Percentiles rank a stretch among this genome's conserved stretches.
Evolutionary conservation across 352 stramenopile species (phyloP).

Genomic region (Globisporangium camurandrum): DNA sequence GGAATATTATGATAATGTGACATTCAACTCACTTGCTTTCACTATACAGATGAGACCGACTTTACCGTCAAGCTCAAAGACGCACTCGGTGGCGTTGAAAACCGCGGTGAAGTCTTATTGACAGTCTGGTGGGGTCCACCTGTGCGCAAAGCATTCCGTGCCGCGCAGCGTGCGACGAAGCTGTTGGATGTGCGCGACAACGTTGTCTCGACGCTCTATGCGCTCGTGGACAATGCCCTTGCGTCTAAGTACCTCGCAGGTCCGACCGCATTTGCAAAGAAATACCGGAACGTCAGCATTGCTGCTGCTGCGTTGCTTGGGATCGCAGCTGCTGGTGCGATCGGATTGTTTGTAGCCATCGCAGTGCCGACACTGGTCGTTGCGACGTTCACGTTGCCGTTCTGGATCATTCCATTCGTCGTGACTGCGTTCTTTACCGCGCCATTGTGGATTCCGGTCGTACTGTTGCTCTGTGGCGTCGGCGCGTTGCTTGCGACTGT

Average conservation of each 20-base stretch:
- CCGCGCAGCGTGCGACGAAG: slow-evolving; percentile 56
- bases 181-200: slow-evolving; percentile 68
- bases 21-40: too few species aligned
- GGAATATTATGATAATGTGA: neutral
- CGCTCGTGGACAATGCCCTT: slow-evolving; percentile 24
- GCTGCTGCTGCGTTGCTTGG: slow-evolving; percentile 47
- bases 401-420: slow-evolving; percentile 82
- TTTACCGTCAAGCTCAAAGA: slow-evolving; percentile 50
- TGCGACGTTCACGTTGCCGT: slow-evolving; percentile 70
- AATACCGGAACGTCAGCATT: slow-evolving; percentile 65
- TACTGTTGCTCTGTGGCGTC: slow-evolving; percentile 58
- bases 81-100: slow-evolving; percentile 19
- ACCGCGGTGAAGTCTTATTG: slow-evolving; percentile 51
- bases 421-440: slow-evolving; percentile 71
- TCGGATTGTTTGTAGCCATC: slow-evolving; percentile 56
- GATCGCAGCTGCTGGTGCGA: slow-evolving; percentile 34
- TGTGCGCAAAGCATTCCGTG: slow-evolving; percentile 72
- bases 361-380: slow-evolving; percentile 62
- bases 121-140: slow-evolving; percentile 74
- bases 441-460: slow-evolving; percentile 64
- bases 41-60: slow-evolving; percentile 19
- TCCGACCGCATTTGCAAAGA: slow-evolving; percentile 60
- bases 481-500: slow-evolving; percentile 60
- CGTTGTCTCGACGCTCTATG: slow-evolving; percentile 44
- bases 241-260: slow-evolving; percentile 35